Percentiles rank a stretch among this genome's conserved stretches.
phyloP scores from a whole-genome alignment of 257 asterid genomes.

The Penstemon newberryi region DNA sequence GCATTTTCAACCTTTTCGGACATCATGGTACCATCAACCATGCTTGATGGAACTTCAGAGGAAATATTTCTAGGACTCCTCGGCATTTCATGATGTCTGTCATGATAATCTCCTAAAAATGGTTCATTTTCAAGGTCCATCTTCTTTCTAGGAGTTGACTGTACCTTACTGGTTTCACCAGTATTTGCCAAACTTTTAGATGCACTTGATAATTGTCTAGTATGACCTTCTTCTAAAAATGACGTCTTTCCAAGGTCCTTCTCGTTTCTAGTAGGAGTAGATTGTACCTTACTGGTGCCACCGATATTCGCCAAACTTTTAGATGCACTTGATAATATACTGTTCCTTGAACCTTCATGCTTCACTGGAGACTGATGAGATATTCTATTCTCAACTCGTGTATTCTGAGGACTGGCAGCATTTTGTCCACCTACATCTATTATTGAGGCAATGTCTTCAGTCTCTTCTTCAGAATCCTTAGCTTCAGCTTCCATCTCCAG shows the following conservation, averaged over 20 bases:
- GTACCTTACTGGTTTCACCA: constrained; percentile 32
- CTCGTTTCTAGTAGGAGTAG: constrained; percentile 39
- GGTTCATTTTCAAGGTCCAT: constrained; percentile 22
- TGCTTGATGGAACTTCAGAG: constrained; percentile 32
- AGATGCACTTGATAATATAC: constrained; percentile 30
- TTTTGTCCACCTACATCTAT: constrained; percentile 34
- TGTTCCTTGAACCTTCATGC: constrained; percentile 40
- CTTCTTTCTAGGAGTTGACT: constrained; percentile 40
- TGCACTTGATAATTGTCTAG: constrained; percentile 22
- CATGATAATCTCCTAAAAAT: constrained; percentile 30
- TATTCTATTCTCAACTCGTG: constrained; percentile 29
- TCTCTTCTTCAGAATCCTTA: constrained; percentile 93
- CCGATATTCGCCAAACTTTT: constrained; percentile 32
- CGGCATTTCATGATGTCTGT: constrained; percentile 32
- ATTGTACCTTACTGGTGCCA: constrained; percentile 28
- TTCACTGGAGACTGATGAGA: constrained; percentile 36
- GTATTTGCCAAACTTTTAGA: constrained; percentile 31
- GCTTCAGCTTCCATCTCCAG: constrained; percentile 83
- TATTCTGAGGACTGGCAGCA: constrained; percentile 40
- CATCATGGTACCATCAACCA: constrained; percentile 22
- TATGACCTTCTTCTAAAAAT: constrained; percentile 19
- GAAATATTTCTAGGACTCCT: constrained; percentile 37
- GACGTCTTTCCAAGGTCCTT: constrained; percentile 23
- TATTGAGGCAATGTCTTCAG: constrained; percentile 43
- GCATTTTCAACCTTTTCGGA: constrained; percentile 34